phyloP scores from a whole-genome alignment of 257 asterid species.

The Leonotis leonurus region DNA sequence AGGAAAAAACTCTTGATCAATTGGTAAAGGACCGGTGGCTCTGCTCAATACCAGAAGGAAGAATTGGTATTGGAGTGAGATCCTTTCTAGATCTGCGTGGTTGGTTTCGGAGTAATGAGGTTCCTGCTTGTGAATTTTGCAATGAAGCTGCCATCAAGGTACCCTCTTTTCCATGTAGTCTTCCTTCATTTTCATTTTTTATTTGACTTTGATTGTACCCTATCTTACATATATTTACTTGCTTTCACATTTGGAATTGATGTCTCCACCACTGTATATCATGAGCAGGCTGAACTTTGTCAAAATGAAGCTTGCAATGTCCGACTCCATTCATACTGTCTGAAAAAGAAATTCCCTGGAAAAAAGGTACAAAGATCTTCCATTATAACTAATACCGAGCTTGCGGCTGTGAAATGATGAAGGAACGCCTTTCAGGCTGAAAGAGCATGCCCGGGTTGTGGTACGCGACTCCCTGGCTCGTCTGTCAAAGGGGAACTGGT shows the following conservation, averaged over 20 bases:
- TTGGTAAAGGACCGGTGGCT: slow-evolving; percentile 78
- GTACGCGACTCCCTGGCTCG: slow-evolving; percentile 43
- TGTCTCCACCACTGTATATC: background rate
- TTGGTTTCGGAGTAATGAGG: slow-evolving; percentile 75
- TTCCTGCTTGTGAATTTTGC: slow-evolving; percentile 82
- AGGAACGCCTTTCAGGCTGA: slow-evolving; percentile 32
- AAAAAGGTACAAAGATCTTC: slow-evolving; percentile 37
- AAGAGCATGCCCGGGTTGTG: slow-evolving; percentile 67
- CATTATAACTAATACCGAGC: background rate
- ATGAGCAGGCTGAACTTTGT: slow-evolving; percentile 63
- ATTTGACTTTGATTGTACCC: background rate
- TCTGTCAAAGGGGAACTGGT: slow-evolving; percentile 35
- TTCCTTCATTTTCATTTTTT: background rate
- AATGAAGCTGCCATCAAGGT: slow-evolving; percentile 97
- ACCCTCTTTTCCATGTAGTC: background rate
- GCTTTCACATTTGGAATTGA: slow-evolving; percentile 6
- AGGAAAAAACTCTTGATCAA: slow-evolving; percentile 75
- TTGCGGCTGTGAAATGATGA: slow-evolving; percentile 4
- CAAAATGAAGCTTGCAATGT: slow-evolving; percentile 60
- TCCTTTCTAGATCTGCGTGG: slow-evolving; percentile 90
- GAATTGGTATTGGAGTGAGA: slow-evolving; percentile 75
- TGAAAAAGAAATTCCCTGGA: slow-evolving; percentile 59
- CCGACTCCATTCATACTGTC: slow-evolving; percentile 66
- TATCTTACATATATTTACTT: background rate
- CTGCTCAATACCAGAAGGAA: slow-evolving; percentile 47